Conservation (phyloP, 2,329 filamentous ascomycete genomes). For the Verticillium dahliae region DNA sequence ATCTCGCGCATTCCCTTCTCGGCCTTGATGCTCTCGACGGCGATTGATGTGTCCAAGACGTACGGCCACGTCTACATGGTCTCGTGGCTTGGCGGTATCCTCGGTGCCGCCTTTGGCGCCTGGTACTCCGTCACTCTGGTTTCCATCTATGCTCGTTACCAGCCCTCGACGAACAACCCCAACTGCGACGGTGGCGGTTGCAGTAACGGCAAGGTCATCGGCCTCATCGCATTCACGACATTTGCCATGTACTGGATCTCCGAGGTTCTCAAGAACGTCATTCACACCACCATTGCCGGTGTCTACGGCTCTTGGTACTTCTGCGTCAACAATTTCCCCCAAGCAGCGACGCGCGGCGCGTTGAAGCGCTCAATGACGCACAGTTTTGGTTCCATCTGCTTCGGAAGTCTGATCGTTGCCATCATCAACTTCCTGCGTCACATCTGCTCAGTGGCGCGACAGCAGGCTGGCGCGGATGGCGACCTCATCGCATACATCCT, state of each 20-base stretch:
- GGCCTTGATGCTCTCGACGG: slow-evolving; percentile 79
- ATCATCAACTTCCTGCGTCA: slow-evolving; percentile 82
- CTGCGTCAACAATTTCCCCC: slow-evolving; percentile 62
- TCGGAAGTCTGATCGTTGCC: slow-evolving; percentile 80
- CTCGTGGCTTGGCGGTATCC: slow-evolving; percentile 73
- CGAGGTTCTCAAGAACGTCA: slow-evolving; percentile 89
- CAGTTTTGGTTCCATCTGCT: slow-evolving; percentile 84
- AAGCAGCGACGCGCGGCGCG: slow-evolving; percentile 75
- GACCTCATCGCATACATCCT: slow-evolving; percentile 60
- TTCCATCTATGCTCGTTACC: slow-evolving; percentile 77
- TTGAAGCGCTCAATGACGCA: slow-evolving; percentile 78
- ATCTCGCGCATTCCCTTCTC: slow-evolving; percentile 87
- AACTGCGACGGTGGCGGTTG: slow-evolving; percentile 57
- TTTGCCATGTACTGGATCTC: slow-evolving; percentile 93
- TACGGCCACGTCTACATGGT: slow-evolving; percentile 84
- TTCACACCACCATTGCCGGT: slow-evolving; percentile 80
- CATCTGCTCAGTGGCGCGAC: slow-evolving; percentile 68
- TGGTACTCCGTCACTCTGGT: slow-evolving; percentile 87
- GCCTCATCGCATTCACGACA: slow-evolving; percentile 77
- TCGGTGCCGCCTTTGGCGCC: slow-evolving; percentile 68
- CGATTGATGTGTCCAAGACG: slow-evolving; percentile 76
- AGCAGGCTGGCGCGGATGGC: slow-evolving; percentile 55
- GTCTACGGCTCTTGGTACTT: slow-evolving; percentile 96
- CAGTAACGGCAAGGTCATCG: slow-evolving; percentile 71
- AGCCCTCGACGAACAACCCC: slow-evolving; percentile 51